These are phyloP conservation scores for Aureobasidium sp. DNA, from an alignment of 2,329 filamentous ascomycete genomes.

Conservation along the genomic window DNA sequence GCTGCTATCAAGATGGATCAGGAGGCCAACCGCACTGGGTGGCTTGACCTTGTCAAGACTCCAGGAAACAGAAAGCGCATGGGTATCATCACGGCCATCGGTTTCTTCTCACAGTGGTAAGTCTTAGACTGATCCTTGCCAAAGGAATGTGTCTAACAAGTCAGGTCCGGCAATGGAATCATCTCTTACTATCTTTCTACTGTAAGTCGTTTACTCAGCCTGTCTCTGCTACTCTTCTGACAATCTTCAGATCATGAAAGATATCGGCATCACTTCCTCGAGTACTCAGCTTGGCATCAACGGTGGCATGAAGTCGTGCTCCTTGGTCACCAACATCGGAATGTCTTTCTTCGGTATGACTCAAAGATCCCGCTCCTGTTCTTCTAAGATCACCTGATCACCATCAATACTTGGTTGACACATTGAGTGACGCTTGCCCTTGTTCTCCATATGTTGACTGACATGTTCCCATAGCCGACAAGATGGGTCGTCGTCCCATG, in stretches of 20 bases:
- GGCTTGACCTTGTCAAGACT: slow-evolving; percentile 20
- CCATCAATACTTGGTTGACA: no score
- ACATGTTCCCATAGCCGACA: not conserved
- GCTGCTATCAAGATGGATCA: slow-evolving; percentile 35
- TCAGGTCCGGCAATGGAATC: slow-evolving; percentile 32
- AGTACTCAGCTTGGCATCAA: slow-evolving; percentile 35
- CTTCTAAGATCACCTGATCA: no score
- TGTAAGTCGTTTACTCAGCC: not conserved
- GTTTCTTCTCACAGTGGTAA: slow-evolving; percentile 34
- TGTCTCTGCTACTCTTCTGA: slow-evolving; percentile 12
- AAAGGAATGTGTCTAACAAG: no score
- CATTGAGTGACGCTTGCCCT: no score
- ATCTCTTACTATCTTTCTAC: slow-evolving; percentile 29
- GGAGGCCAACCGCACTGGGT: slow-evolving; percentile 34
- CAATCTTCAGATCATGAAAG: slow-evolving; percentile 25
- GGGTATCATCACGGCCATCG: slow-evolving; percentile 32
- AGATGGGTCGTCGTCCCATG: not conserved
- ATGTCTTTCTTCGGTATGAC: not conserved
- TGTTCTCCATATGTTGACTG: no score
- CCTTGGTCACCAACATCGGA: slow-evolving; percentile 1
- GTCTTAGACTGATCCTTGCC: not conserved
- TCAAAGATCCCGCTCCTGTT: no score
- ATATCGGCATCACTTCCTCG: slow-evolving; percentile 32
- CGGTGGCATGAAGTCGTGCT: slow-evolving; percentile 24
- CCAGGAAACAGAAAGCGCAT: slow-evolving; percentile 33